Conservation (phyloP, 1,139 yeast species). For the Pichia sp. region DNA sequence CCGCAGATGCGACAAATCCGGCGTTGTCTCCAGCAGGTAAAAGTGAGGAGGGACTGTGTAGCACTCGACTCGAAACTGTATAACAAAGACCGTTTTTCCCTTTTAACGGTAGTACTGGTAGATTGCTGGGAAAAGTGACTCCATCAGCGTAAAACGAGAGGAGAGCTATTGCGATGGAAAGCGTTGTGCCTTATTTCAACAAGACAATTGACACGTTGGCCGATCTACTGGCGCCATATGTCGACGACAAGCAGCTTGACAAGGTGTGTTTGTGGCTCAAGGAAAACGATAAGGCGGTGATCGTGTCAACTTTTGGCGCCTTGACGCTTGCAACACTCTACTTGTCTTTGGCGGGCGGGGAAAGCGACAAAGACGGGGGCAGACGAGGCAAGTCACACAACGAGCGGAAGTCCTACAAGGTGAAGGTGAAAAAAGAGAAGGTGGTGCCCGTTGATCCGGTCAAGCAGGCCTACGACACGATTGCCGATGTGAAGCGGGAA, state of each 20-base stretch:
- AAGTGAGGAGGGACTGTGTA: neutral
- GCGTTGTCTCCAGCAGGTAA: neutral
- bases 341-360: neutral
- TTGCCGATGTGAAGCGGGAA: slow-evolving; percentile 2
- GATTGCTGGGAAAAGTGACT: neutral
- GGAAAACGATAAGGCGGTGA: slow-evolving; percentile 7
- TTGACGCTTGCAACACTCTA: slow-evolving; percentile 7
- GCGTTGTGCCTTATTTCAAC: slow-evolving; percentile 5
- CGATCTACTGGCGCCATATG: slow-evolving; percentile 1
- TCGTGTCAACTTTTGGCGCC: slow-evolving; percentile 9
- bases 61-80: too few relatives aligned
- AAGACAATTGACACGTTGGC: slow-evolving; percentile 4
- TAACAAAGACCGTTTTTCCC: too few relatives aligned
- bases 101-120: too few relatives aligned
- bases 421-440: slow-evolving; percentile 13
- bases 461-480: slow-evolving; percentile 5
- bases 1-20: neutral
- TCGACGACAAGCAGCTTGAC: slow-evolving; percentile 5
- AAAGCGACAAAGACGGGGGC: neutral
- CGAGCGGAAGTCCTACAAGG: slow-evolving; percentile 1
- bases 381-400: neutral
- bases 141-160: neutral
- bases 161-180: neutral
- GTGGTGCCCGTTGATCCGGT: slow-evolving; percentile 12
- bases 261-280: slow-evolving; percentile 4